A percentile compares a stretch with the other conserved stretches of the same genome.
phyloP scores from a whole-genome alignment of 2,329 filamentous ascomycete genomes.

The Didymella segeticola region DNA sequence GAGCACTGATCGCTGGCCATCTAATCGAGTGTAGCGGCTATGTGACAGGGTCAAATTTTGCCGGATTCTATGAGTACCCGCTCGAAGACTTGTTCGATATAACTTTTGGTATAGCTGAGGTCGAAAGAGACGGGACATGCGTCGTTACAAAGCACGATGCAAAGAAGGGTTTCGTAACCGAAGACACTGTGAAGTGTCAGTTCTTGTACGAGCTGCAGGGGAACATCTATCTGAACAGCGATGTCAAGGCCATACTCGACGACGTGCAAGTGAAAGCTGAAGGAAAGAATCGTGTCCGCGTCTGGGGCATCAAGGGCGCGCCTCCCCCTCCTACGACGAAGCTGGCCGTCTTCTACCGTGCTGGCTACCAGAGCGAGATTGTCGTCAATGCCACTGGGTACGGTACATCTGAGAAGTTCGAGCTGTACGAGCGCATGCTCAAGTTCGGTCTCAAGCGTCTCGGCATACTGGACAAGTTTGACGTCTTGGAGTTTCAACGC shows the following conservation, averaged over 20 bases:
- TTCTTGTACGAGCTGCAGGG: constrained; percentile 58
- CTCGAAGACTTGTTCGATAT: constrained; percentile 54
- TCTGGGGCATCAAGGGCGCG: constrained; percentile 49
- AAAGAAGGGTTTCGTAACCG: constrained; percentile 48
- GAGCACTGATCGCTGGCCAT: constrained; percentile 53
- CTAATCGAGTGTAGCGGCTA: constrained; percentile 57
- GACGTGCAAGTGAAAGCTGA: constrained; percentile 41
- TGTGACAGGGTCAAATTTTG: constrained; percentile 62
- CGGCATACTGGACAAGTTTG: constrained; percentile 51
- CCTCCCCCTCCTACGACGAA: constrained; percentile 53
- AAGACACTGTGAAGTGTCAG: constrained; percentile 49
- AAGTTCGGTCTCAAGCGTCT: constrained; percentile 51
- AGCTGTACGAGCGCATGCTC: constrained; percentile 58
- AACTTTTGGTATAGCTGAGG: constrained; percentile 59
- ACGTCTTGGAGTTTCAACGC: constrained; percentile 62
- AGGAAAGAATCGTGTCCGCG: constrained; percentile 47
- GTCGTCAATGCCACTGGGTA: constrained; percentile 50
- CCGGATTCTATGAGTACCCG: constrained; percentile 57
- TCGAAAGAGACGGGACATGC: constrained; percentile 54
- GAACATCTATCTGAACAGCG: constrained; percentile 54
- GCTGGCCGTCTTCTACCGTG: constrained; percentile 49
- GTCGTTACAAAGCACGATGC: constrained; percentile 58
- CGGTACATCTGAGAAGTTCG: constrained; percentile 57
- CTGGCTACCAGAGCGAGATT: constrained; percentile 51
- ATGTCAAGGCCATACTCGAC: constrained; percentile 53